Conservation (phyloP, 140 eudicot genomes). For the Oenanthe javanica region DNA sequence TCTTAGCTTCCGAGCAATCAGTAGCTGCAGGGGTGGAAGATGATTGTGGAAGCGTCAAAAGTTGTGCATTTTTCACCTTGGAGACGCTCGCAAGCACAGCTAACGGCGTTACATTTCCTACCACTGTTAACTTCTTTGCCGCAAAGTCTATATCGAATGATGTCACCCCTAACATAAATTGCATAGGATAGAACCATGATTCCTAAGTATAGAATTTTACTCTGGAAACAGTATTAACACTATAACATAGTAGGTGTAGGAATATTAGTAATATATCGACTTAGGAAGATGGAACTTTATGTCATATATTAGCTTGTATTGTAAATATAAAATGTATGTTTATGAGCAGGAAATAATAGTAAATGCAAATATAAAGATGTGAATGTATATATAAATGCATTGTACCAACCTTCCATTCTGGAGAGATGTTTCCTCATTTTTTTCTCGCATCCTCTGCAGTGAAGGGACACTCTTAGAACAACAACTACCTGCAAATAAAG, state of each 20-base stretch:
- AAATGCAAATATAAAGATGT: no score
- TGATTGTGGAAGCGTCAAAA: constrained; percentile 54
- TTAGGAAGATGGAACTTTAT: no score
- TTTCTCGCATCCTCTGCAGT: constrained; percentile 96
- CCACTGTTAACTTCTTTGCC: constrained; percentile 80
- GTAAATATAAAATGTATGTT: not conserved
- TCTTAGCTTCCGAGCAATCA: constrained; percentile 16
- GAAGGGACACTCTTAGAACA: constrained; percentile 85
- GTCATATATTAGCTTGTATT: no score
- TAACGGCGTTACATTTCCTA: constrained; percentile 76
- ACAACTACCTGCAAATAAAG: constrained; percentile 69
- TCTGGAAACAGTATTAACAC: no score
- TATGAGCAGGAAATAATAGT: not conserved
- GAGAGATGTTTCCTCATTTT: constrained; percentile 90
- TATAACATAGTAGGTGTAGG: not conserved
- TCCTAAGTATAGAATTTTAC: no score
- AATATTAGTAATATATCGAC: no score
- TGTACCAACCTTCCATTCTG: constrained; percentile 61
- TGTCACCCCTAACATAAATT: constrained; percentile 48
- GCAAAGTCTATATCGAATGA: constrained; percentile 82
- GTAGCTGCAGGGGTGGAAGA: constrained; percentile 12
- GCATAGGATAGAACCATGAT: not conserved
- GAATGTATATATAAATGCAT: not conserved
- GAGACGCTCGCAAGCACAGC: constrained; percentile 73
- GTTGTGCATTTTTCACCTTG: constrained; percentile 79